Base-by-base conservation (phyloP, 495 filamentous ascomycete genomes). In the Neurospora sp. region DNA sequence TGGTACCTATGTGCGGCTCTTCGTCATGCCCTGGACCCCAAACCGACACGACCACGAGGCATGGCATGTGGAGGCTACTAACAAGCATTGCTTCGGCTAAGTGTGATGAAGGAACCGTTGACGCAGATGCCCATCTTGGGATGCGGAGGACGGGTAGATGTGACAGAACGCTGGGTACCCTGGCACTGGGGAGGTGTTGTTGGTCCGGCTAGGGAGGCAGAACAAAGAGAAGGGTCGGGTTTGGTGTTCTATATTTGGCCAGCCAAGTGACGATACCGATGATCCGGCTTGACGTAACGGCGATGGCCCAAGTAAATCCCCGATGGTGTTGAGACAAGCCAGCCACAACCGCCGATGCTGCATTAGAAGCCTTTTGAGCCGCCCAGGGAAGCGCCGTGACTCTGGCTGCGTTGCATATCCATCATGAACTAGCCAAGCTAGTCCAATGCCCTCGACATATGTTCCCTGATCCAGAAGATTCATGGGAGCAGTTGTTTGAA, bases 261-360 rank as follows among this genome's bases (percentile, higher is more conserved):
- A 16, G 68, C 59, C 35, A 66, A 40, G 73, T 41, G 71, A 70
- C 72, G 69, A 40, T 40, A 69, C 68, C 42, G 53, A 66, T 35
- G 53, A 35, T 69, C 69, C 42, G 38, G 73, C 41, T 39, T 22
- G 22, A 68, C 69, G 72, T 79, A 79, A 79, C 74, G 76, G 77
- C 77, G 75, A 71, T 68, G 22, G 20, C 68, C 73, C 38, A 76
- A 48, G 76, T 71, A 78, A 73, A 72, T 72, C 40, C 73, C 72
- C 72, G 74, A 68, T 59, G 40, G 31, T 10, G 42, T 69, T 40
- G 69, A 70, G 71, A 46, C 69, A 46, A 73, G 40, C 69, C 40
- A 75, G 78, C 78, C 76, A 71, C 75, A 74, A 75, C 27, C 53
- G 53, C 27, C 53, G 14, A 66, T 6, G 53, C 53, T 66, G 27